phyloP scores from a whole-genome alignment of 352 stramenopile species.

The Phytophthora fragariaefolia region DNA sequence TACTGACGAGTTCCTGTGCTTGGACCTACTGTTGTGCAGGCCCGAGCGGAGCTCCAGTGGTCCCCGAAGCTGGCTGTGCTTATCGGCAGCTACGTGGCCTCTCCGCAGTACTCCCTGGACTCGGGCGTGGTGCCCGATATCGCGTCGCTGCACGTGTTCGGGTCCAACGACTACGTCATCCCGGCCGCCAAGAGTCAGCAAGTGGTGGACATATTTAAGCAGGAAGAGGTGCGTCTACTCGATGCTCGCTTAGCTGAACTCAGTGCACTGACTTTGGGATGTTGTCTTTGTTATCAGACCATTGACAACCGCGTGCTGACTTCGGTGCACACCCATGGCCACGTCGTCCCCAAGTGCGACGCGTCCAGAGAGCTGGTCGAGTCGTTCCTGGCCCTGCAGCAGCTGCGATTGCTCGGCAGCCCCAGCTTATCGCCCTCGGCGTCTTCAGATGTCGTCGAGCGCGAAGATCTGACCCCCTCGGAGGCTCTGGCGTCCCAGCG shows the following conservation, averaged over 20 bases:
- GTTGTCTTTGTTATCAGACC: slow-evolving; percentile 30
- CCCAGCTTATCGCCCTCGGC: slow-evolving; percentile 32
- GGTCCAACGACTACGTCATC: slow-evolving; percentile 84
- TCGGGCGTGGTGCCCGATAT: slow-evolving; percentile 60
- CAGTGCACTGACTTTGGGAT: background rate
- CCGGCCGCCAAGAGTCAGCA: slow-evolving; percentile 70
- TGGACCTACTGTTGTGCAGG: slow-evolving; percentile 26
- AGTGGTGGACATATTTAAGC: slow-evolving; percentile 71
- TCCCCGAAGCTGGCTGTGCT: slow-evolving; percentile 72
- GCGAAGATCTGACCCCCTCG: slow-evolving; percentile 27
- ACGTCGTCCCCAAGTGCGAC: slow-evolving; percentile 83
- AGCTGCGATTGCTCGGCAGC: slow-evolving; percentile 29
- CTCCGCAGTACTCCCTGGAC: slow-evolving; percentile 58
- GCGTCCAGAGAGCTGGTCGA: slow-evolving; percentile 57
- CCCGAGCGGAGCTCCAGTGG: slow-evolving; percentile 67
- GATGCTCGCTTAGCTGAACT: too few relatives aligned
- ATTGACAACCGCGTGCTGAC: slow-evolving; percentile 56
- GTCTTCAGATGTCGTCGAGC: slow-evolving; percentile 19
- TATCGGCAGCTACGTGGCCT: slow-evolving; percentile 78
- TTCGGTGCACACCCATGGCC: slow-evolving; percentile 73
- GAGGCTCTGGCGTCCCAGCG: slow-evolving; percentile 24
- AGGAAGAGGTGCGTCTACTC: slow-evolving; percentile 46
- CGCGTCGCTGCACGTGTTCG: slow-evolving; percentile 78
- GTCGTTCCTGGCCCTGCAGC: slow-evolving; percentile 50
- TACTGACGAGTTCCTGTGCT: slow-evolving; percentile 4